phyloP scores from a whole-genome alignment of 352 stramenopile species.

The Globisporangium camurandrum region DNA sequence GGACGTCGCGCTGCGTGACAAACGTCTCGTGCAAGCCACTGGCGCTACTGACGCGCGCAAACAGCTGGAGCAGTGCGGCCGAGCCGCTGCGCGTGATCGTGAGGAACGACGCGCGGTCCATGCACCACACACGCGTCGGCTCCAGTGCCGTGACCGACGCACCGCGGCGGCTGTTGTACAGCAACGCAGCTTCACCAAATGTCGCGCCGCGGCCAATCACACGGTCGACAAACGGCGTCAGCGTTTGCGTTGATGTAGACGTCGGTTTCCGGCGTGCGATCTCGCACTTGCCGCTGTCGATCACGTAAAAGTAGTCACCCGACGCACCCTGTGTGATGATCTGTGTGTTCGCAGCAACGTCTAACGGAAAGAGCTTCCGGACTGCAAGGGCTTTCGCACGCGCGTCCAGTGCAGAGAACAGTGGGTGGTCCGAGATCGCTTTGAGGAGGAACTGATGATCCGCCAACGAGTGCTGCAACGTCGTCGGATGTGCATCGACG shows the following conservation, averaged over 20 bases:
- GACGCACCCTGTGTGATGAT: constrained; percentile 75
- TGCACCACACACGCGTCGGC: constrained; percentile 91
- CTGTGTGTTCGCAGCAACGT: constrained; percentile 44
- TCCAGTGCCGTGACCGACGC: constrained; percentile 85
- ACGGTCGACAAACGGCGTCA: constrained; percentile 56
- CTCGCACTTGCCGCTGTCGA: constrained; percentile 70
- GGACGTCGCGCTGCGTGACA: constrained; percentile 46
- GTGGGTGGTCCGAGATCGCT: constrained; percentile 55
- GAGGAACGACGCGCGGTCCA: constrained; percentile 82
- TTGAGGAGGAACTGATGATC: constrained; percentile 71
- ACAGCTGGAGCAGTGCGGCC: constrained; percentile 65
- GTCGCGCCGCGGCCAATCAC: constrained; percentile 59
- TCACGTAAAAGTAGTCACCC: constrained; percentile 83
- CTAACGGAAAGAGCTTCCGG: constrained; percentile 75
- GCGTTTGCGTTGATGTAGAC: too few species aligned
- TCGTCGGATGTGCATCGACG: constrained; percentile 52
- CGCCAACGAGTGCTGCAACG: constrained; percentile 69
- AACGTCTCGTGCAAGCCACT: constrained; percentile 40
- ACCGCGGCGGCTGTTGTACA: constrained; percentile 94
- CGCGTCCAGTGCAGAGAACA: constrained; percentile 69
- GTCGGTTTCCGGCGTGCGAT: constrained; percentile 66
- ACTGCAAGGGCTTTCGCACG: constrained; percentile 73
- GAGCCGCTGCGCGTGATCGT: constrained; percentile 81
- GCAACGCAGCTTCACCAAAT: constrained; percentile 94
- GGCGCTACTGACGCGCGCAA: constrained; percentile 49